A percentile compares a stretch with the other conserved stretches of the same genome.
Conservation (phyloP, 768 basidiomycete genomes). For the Roridomyces roridus region DNA sequence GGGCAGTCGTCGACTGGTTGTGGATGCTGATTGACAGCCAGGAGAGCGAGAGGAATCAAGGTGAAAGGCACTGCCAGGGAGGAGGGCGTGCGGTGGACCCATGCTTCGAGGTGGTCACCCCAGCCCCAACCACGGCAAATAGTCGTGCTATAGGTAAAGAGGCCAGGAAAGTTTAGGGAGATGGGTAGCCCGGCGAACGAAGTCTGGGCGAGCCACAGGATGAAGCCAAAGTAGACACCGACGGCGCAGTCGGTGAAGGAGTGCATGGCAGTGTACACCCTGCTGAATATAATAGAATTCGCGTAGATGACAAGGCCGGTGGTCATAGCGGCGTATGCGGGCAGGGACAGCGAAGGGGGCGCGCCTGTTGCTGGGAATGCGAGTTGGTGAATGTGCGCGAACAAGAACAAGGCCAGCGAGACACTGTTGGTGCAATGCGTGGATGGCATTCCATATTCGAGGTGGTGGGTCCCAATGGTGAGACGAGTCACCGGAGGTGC, state of each 20-base stretch:
- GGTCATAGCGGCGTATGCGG: conserved; percentile 48
- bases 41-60: conserved; percentile 65
- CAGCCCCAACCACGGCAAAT: conserved; percentile 29
- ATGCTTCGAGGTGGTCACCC: conserved; percentile 37
- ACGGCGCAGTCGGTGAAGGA: conserved; percentile 76
- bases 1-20: conserved; percentile 97
- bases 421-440: conserved; percentile 93
- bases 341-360: conserved; percentile 46
- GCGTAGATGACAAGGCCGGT: conserved; percentile 61
- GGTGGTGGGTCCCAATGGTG: conserved; percentile 79
- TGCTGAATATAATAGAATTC: conserved; percentile 77
- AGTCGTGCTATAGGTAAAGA: conserved; percentile 11
- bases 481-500: conserved; percentile 91
- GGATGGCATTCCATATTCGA: conserved; percentile 95
- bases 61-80: conserved; percentile 56
- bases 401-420: conserved; percentile 87
- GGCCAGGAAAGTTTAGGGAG: conserved; percentile 32
- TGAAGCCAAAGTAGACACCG: conserved; percentile 69
- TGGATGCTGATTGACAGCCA: conserved; percentile 88
- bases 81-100: conserved; percentile 35
- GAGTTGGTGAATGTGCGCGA: conserved; percentile 60
- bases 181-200: conserved; percentile 48
- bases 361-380: conserved; percentile 36
- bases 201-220: conserved; percentile 69
- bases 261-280: conserved; percentile 90